A percentile compares a stretch with the other conserved stretches of the same genome.
Evolutionary conservation across 2,329 filamentous ascomycete species (phyloP).

Genomic region (Xylariaceae sp.): DNA sequence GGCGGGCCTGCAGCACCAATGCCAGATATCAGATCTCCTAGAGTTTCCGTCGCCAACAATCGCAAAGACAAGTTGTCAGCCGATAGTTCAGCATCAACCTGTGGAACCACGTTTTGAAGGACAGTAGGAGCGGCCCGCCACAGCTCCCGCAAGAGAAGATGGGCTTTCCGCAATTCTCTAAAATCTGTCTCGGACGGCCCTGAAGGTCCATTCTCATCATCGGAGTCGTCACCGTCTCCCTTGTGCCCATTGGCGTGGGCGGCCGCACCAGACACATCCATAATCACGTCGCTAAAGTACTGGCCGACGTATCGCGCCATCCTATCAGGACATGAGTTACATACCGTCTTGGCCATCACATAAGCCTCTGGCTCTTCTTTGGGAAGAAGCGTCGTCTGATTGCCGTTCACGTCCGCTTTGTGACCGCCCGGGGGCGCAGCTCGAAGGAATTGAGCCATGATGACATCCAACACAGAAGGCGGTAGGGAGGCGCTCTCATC

Average conservation of each 20-base stretch:
- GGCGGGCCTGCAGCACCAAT: slow-evolving; percentile 89
- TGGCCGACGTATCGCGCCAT: slow-evolving; percentile 93
- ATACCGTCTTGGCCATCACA: slow-evolving; percentile 93
- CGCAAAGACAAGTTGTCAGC: slow-evolving; percentile 86
- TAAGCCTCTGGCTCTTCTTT: slow-evolving; percentile 91
- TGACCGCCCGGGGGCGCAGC: slow-evolving; percentile 68
- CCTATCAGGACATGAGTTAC: slow-evolving; percentile 82
- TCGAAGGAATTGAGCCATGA: slow-evolving; percentile 92
- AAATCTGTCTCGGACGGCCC: slow-evolving; percentile 79
- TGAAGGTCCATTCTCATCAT: slow-evolving; percentile 54
- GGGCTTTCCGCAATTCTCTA: slow-evolving; percentile 83
- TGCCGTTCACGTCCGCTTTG: slow-evolving; percentile 61
- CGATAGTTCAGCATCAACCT: slow-evolving; percentile 85
- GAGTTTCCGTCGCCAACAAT: slow-evolving; percentile 83
- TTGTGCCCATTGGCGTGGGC: slow-evolving; percentile 53
- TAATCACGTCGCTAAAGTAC: slow-evolving; percentile 95
- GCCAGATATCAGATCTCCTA: slow-evolving; percentile 91
- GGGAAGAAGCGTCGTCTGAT: slow-evolving; percentile 76
- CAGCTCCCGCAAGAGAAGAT: slow-evolving; percentile 82
- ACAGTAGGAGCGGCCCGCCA: slow-evolving; percentile 90
- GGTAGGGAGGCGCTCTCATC: slow-evolving; percentile 80
- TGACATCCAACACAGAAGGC: slow-evolving; percentile 79
- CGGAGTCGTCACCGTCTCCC: slow-evolving; percentile 52
- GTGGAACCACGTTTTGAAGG: slow-evolving; percentile 87
- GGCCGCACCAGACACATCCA: slow-evolving; percentile 69